Evolutionary conservation across 495 filamentous ascomycete species (phyloP).

Genomic region (Ramalina intermedia): DNA sequence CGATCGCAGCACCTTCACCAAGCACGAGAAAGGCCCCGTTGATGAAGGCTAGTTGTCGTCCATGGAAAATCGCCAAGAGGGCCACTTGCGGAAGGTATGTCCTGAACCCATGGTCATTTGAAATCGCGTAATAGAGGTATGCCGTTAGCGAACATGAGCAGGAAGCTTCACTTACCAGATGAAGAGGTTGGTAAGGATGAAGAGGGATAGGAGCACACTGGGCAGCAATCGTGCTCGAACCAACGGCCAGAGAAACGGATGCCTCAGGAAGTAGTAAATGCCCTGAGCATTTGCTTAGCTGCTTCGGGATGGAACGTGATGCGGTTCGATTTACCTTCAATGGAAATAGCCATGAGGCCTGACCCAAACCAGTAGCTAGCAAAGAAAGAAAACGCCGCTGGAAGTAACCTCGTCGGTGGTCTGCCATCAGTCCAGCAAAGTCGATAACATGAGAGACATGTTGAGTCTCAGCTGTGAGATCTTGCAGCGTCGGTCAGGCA

Average conservation of each 20-base stretch:
- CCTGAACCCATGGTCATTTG: too few species aligned
- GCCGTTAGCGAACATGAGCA: constrained; percentile 22
- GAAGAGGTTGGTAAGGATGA: constrained; percentile 48
- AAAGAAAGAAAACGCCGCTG: too few species aligned
- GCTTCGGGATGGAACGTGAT: neutral
- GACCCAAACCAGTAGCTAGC: constrained; percentile 1
- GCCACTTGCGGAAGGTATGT: constrained; percentile 42
- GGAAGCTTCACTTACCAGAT: constrained; percentile 24
- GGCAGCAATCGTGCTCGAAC: constrained; percentile 44
- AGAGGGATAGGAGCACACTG: constrained; percentile 40
- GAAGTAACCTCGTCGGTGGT: too few species aligned
- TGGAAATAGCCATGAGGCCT: constrained; percentile 42
- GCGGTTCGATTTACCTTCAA: constrained; percentile 27
- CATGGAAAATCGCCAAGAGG: constrained; percentile 50
- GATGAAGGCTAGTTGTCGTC: constrained; percentile 38
- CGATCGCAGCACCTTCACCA: constrained; percentile 48
- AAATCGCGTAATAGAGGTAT: neutral
- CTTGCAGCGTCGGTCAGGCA: too few species aligned
- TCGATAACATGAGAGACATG: too few species aligned
- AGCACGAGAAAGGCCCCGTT: constrained; percentile 50
- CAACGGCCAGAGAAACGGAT: constrained; percentile 50
- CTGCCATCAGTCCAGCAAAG: too few species aligned
- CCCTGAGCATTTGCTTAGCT: constrained; percentile 26
- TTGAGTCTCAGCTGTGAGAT: too few species aligned
- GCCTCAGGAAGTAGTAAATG: constrained; percentile 42